Evolutionary conservation across 192 early-diverging fungal genomes (phyloP).

Genomic region (Coemansia reversa): DNA sequence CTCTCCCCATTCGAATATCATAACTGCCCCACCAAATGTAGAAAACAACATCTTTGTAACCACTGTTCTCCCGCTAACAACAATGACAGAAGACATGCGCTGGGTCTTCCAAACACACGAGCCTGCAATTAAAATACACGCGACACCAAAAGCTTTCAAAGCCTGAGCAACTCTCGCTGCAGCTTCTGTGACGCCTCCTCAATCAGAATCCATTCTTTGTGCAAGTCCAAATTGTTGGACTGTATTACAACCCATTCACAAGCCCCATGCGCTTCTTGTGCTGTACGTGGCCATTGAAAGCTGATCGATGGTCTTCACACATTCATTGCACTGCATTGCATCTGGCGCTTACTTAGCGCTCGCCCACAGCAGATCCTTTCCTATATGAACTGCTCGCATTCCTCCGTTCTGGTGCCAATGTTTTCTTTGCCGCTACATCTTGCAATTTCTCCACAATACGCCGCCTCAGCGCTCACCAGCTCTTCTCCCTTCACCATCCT

Average conservation of each 20-base stretch:
- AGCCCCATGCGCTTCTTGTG: background rate
- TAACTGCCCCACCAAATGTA: background rate
- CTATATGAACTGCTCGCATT: background rate
- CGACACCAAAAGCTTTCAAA: background rate
- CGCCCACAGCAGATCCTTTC: background rate
- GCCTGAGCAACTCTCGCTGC: background rate
- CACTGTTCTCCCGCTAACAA: background rate
- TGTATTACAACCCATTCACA: background rate
- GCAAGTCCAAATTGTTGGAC: background rate
- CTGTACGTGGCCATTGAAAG: background rate
- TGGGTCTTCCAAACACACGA: background rate
- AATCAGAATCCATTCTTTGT: background rate
- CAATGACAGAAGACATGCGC: background rate
- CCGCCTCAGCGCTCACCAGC: too few species aligned
- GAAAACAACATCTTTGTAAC: background rate
- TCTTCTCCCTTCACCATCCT: too few species aligned
- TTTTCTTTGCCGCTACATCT: conserved; percentile 8
- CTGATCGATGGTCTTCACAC: too few species aligned
- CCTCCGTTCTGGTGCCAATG: background rate
- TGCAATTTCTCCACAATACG: too few species aligned
- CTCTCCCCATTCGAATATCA: background rate
- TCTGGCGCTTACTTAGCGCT: background rate
- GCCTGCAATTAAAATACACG: background rate
- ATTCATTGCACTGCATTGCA: background rate
- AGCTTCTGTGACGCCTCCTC: background rate